These are phyloP conservation scores for Oryza meyeriana DNA, from an alignment of 176 grass and related monocot genomes.

Conservation along the genomic window DNA sequence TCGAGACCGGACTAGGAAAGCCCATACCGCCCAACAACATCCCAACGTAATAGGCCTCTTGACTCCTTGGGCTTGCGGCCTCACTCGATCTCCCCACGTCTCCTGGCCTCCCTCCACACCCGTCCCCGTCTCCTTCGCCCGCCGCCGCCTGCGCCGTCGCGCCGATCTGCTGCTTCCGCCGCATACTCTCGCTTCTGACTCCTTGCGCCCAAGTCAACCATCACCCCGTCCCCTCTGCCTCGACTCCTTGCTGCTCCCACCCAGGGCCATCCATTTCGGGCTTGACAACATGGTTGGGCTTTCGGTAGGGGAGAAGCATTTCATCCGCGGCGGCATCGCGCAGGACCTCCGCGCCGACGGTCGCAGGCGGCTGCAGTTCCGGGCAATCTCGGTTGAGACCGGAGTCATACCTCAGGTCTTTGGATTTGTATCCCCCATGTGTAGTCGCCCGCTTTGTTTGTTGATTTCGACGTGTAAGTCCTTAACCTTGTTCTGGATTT, in stretches of 20 bases:
- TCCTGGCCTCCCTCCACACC: neutral
- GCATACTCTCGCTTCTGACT: too few species aligned
- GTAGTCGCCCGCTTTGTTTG: neutral
- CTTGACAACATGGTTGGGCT: constrained; percentile 76
- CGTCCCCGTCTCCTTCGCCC: too few species aligned
- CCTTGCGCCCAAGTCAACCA: neutral
- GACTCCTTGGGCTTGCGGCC: too few species aligned
- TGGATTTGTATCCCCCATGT: neutral
- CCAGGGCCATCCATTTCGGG: too few species aligned
- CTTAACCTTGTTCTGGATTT: constrained; percentile 4
- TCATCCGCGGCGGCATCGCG: constrained; percentile 60
- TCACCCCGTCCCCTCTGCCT: too few species aligned
- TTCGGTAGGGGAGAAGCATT: constrained; percentile 76
- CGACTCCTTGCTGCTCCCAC: neutral
- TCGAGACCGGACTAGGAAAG: too few species aligned
- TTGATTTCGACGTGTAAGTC: neutral
- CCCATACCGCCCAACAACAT: too few species aligned
- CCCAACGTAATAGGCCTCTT: too few species aligned
- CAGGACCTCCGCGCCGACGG: constrained; percentile 75
- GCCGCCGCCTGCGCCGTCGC: neutral
- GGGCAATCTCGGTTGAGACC: constrained; percentile 61
- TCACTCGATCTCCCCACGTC: too few species aligned
- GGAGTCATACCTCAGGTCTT: constrained; percentile 83
- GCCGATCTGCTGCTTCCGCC: too few species aligned
- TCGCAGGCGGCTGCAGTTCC: constrained; percentile 65